Evolutionary conservation across 2,329 filamentous ascomycete species (phyloP), one percentile per base, ranked within the genome.

Genomic region (Cadophora malorum): DNA sequence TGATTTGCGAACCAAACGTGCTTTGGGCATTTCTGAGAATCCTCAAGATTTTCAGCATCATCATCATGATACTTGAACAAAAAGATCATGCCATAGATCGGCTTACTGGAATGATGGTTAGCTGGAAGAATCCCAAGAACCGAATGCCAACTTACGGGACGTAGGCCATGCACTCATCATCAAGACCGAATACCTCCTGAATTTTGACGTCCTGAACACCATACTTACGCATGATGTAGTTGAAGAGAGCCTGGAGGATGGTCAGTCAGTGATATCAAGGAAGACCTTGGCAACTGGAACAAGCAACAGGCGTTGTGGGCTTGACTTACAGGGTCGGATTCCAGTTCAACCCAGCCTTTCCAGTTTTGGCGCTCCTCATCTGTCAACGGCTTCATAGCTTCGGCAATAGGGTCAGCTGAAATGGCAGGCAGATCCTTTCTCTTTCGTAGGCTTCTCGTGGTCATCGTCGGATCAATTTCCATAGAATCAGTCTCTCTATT

Each of bases 1-100:
- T 97, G 95, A 75, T 97, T 97, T 33, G 94, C 94, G 78, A 97
- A 98, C 95, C 96, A 99, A 21, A 98, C 83, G 35, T 88, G 81
- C 3, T 87, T 81, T 0, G 89, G 89, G 70, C 86, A 90, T 69
- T 78, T 83, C 55, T 81, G 82, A 69, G 85, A 82, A 66, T 83
- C 80, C 75, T 81, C 86, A 65, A 88, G 84, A 31, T 72, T 71
- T 12, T 74, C 70, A 38, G 86, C 79, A 63, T 82, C 78, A 47
- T 82, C 81, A 6, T 83, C 79, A 35, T 86, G 84, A 73, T 88
- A 97, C 67, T 90, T 87, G 74, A 93, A 97, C 1, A 97, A 85
- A 71, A 98, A 96, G 61, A 99, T 91, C n/a, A 98, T 81, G 2
- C 95, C 95, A 74, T 93, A 89, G 1, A 96, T 85, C 1, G 92